Percentiles rank a stretch among this genome's conserved stretches.
phyloP scores from a whole-genome alignment of 1,139 yeast species.

The Protomyces inundatus region DNA sequence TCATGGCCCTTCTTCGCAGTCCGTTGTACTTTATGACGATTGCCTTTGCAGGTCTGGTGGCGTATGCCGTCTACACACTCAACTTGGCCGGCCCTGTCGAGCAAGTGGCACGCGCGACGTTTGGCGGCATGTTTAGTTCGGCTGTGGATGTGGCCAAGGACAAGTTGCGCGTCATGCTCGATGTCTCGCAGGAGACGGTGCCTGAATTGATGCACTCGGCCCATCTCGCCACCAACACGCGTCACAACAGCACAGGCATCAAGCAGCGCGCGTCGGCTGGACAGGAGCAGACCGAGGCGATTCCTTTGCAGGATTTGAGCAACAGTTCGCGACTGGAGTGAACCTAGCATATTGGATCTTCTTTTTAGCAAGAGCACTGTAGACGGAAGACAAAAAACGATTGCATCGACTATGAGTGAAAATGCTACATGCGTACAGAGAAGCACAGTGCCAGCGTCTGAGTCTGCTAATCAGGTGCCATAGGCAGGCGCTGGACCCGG shows the following conservation, averaged over 20 bases:
- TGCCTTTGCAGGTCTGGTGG: conserved; percentile 54
- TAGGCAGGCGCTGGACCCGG: neutral
- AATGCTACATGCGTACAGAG: too few relatives aligned
- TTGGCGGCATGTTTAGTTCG: conserved; percentile 18
- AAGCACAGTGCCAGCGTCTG: too few relatives aligned
- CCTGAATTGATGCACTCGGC: conserved; percentile 20
- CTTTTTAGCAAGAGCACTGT: too few relatives aligned
- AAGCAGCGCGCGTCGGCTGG: neutral
- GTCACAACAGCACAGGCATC: neutral
- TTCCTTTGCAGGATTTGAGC: neutral
- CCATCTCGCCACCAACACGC: neutral
- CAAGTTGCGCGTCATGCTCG: conserved; percentile 11
- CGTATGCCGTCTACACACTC: conserved; percentile 63
- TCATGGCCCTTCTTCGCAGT: conserved; percentile 77
- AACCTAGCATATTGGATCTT: too few relatives aligned
- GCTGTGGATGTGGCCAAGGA: conserved; percentile 24
- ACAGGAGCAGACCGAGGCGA: neutral
- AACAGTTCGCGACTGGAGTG: neutral
- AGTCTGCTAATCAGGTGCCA: neutral
- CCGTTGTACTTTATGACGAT: conserved; percentile 67
- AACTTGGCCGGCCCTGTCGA: conserved; percentile 70
- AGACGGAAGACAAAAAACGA: neutral
- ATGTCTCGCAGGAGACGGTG: conserved; percentile 16
- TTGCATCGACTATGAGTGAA: neutral
- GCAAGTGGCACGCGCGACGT: conserved; percentile 18